Evolutionary conservation across 1,139 yeast genomes (phyloP), one percentile per base, ranked within the genome.

Genomic region (Suhomyces chickasaworum): DNA sequence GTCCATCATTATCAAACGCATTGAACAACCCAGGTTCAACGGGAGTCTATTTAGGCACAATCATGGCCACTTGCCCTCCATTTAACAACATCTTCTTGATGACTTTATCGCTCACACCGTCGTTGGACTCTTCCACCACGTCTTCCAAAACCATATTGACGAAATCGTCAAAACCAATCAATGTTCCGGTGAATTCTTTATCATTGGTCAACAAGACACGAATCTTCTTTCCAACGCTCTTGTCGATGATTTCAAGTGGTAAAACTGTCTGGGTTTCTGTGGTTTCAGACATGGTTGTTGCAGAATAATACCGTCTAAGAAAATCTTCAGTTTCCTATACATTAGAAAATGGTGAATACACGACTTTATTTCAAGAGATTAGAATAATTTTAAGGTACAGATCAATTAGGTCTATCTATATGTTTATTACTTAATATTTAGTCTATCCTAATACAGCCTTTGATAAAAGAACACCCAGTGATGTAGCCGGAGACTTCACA

Each of bases 151-250:
- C 96, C 74, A 91, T 85, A 66, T 93, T 93, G 51, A 93, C 98
- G 59, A 85, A 91, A 65, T 93, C 98, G 65, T 93, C 99, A 65
- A 93, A 91, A 0, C 98, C 99, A 22, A 86, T 80, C 44, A 93
- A 74, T 8, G 84, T 88, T 2, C 99, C 99, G 21, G 80, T 78
- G 65, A 90, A 93, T 64, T 91, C 97, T 52, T 71, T 71, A 53
- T 84, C 82, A 49, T 83, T 80, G 54, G 87, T 83, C 75, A 90
- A 76, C 47, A 91, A 77, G 27, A 91, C 89, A 76, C 89, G 82
- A 44, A 93, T 83, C 49, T 78, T 75, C 42, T 89, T 81, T 16
- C 96, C 97, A 37, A 93, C 83, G 51, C 95, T 84, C 64, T 83
- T 86, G 67, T 93, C 98, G 39, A 93, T 88, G 42, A 89, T 78